Evolutionary conservation across 2,329 filamentous ascomycete species (phyloP), one percentile per base, ranked within the genome.

Genomic region (Aspergillaceae sp.): DNA sequence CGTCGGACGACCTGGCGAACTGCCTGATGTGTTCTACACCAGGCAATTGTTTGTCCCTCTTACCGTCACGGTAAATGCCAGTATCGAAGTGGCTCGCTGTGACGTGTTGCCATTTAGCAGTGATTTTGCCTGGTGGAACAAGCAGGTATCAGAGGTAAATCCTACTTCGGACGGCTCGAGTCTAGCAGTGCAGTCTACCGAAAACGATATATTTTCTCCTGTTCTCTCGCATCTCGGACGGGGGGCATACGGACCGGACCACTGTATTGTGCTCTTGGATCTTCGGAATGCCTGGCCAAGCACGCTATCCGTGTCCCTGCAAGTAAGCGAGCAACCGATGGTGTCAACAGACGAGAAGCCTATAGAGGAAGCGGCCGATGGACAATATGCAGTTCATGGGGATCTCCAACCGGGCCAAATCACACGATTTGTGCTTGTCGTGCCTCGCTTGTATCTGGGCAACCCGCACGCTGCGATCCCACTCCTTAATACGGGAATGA

Each of bases 211-310:
- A 33, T 73, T 78, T 43, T 69, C 73, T 9, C 63, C 67, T 34
- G 61, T 75, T 38, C 62, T 77, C 28, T 61, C 63, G 7, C 65
- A 71, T 19, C 65, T 72, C 29, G 65, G 66, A 1, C 58, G 62
- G 6, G 60, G 67, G 10, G 58, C 66, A 47, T 50, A 75, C 64
- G 58, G 71, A 57, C 54, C 80, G 44, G 79, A 87, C 36, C 83
- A 87, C 58, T 94, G 88, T 59, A 74, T 95, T 34, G 69, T 95
- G 2, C 72, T 92, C 2, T 73, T 96, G 43, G 91, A 96, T 65
- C 72, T 96, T 29, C 82, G 88, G 46, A 97, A 97, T 60, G 83
- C 86, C 0, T 96, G 90, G 90, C 89, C 88, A 2, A 87, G 80
- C 58, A 82, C 84, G 42, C 79, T 96, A 58, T 74, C 78, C 5